These are phyloP conservation scores for Fusarium stilboides DNA, from an alignment of 2,329 filamentous ascomycete genomes.

Conservation along the genomic window DNA sequence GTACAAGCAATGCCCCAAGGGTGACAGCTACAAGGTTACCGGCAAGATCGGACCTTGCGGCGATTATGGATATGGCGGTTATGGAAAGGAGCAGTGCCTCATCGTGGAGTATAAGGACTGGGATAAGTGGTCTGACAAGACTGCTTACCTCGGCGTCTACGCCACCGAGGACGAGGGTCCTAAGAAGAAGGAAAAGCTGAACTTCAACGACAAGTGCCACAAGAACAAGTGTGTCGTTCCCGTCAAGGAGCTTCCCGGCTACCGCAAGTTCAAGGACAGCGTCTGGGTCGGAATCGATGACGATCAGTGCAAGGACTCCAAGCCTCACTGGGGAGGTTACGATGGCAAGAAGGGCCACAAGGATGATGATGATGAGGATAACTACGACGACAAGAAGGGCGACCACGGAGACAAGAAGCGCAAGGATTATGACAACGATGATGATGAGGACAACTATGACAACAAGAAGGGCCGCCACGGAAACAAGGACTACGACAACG, in stretches of 20 bases:
- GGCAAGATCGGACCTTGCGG: conserved; percentile 30
- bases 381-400: neutral
- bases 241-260: conserved; percentile 35
- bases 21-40: conserved; percentile 37
- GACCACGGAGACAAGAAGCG: neutral
- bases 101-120: conserved; percentile 34
- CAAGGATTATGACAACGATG: neutral
- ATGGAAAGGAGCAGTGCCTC: conserved; percentile 34
- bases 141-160: conserved; percentile 39
- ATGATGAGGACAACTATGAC: neutral
- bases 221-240: conserved; percentile 40
- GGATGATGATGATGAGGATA: neutral
- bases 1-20: conserved; percentile 24
- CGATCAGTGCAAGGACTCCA: conserved; percentile 32
- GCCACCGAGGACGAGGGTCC: conserved; percentile 4
- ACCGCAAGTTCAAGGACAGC: conserved; percentile 28
- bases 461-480: too few relatives aligned
- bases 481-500: neutral
- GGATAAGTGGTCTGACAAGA: conserved; percentile 33
- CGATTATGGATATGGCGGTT: conserved; percentile 5
- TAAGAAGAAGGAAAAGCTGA: conserved; percentile 34
- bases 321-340: conserved; percentile 2
- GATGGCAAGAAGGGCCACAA: conserved; percentile 7
- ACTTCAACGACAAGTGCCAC: conserved; percentile 34
- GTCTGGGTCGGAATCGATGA: conserved; percentile 39